Evolutionary conservation across 345 rosid genomes (phyloP), one percentile per base, ranked within the genome.

Genomic region (Luvunga scandens): DNA sequence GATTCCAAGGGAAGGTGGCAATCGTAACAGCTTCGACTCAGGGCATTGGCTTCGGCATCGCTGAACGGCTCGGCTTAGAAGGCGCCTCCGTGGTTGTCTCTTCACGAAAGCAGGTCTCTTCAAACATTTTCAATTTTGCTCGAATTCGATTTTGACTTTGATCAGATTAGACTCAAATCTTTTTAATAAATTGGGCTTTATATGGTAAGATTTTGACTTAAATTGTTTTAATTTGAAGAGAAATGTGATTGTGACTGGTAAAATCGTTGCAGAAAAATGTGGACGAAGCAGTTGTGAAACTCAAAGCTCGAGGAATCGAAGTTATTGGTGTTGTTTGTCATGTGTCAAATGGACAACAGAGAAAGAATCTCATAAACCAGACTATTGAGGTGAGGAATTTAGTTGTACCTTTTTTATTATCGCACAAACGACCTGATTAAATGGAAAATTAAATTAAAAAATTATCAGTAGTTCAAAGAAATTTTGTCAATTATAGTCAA

Each of bases 11-110:
- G 19, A 93, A 94, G 80, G 98, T 94, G 1, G 97, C 95, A 45
- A 89, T 96, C 48, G 97, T 94, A 61, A 94, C 97, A 3, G 99
- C 97, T 55, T 96, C 99, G 3, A 94, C 99, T 39, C 97, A 96
- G 81, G 99, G 99, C 12, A 96, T 94, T 79, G 98, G 99, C 74
- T 85, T 90, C 80, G 79, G 85, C 79, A 94, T 94, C 76, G 91
- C 94, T 8, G 89, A 86, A 78, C 97, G 97, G 53, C 89, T 96
- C 27, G 98, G 92, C 75, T 83, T 85, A 36, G 99, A 94, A 87
- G 96, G 96, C 42, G 94, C 94, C 72, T 84, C 87, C 30, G 89
- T 90, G 5, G 91, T 90, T 28, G 78, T 92, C 82, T 92, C 96
- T 67, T 92, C 96, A 50, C 89, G 96, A 80, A 92, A 82, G 82